phyloP scores from a whole-genome alignment of 768 basidiomycete genomes.

The Epithele typhae region DNA sequence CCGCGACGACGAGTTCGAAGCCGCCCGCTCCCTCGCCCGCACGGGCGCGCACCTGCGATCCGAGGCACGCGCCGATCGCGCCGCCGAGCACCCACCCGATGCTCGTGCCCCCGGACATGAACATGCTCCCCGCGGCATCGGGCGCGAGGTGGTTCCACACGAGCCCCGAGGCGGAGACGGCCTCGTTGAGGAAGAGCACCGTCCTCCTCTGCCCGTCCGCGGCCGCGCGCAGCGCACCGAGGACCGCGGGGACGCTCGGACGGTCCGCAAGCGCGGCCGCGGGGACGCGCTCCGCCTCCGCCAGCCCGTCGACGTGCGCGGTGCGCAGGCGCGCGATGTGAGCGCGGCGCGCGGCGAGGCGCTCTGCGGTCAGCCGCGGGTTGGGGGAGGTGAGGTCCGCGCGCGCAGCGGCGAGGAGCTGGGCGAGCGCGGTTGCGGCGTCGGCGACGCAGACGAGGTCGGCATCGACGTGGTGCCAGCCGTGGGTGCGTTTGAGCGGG shows the following conservation, averaged over 20 bases:
- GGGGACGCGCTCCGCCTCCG: slow-evolving; percentile 14
- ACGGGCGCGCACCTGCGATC: slow-evolving; percentile 26
- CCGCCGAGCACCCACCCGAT: slow-evolving; percentile 69
- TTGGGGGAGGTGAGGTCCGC: background rate
- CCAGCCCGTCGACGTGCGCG: slow-evolving; percentile 16
- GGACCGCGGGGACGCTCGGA: slow-evolving; percentile 26
- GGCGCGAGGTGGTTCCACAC: slow-evolving; percentile 59
- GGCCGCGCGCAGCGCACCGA: slow-evolving; percentile 42
- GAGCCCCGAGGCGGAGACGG: slow-evolving; percentile 49
- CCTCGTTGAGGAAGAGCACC: slow-evolving; percentile 58
- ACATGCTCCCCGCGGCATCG: slow-evolving; percentile 43
- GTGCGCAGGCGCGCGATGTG: slow-evolving; percentile 7
- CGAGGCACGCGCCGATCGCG: slow-evolving; percentile 54
- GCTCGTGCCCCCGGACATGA: slow-evolving; percentile 59
- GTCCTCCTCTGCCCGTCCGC: slow-evolving; percentile 35
- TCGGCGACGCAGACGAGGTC: slow-evolving; percentile 59
- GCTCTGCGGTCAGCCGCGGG: background rate
- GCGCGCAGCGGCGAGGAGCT: slow-evolving; percentile 38
- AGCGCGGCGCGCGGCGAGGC: slow-evolving; percentile 1
- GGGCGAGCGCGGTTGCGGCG: slow-evolving; percentile 43
- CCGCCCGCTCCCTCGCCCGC: slow-evolving; percentile 8
- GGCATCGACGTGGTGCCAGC: slow-evolving; percentile 51
- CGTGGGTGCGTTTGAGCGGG: slow-evolving; percentile 48
- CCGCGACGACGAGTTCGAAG: slow-evolving; percentile 50
- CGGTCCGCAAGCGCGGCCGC: slow-evolving; percentile 7